Evolutionary conservation across 495 filamentous ascomycete species (phyloP).

Genomic region (Talaromyces trachyspermus): DNA sequence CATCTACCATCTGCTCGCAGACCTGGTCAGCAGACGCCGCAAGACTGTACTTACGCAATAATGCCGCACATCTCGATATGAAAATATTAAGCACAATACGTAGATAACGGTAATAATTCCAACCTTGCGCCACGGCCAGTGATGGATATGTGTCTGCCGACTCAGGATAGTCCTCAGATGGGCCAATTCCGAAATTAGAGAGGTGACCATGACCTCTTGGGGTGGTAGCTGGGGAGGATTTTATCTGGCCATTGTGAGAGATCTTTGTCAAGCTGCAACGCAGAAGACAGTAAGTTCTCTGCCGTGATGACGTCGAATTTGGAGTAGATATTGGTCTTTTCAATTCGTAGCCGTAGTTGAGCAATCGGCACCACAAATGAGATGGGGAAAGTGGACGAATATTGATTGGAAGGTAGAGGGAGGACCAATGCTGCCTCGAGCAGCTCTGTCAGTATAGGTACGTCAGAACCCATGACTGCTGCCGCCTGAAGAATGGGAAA

Average conservation of each 20-base stretch:
- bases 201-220: background rate
- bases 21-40: background rate
- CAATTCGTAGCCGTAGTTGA: background rate
- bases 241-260: background rate
- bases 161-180: no score
- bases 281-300: background rate
- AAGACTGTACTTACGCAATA: background rate
- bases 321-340: background rate
- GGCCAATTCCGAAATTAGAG: no score
- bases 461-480: background rate
- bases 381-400: background rate
- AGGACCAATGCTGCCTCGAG: background rate
- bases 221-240: background rate
- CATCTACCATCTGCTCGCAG: constrained; percentile 1
- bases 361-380: background rate
- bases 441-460: background rate
- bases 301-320: background rate
- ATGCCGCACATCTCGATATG: constrained; percentile 1
- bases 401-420: background rate
- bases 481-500: background rate
- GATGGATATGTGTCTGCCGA: background rate
- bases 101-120: background rate
- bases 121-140: background rate
- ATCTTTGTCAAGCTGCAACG: background rate
- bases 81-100: background rate